Evolutionary conservation across 2,329 filamentous ascomycete species (phyloP).

Genomic region (Clarireedia monteithiana): DNA sequence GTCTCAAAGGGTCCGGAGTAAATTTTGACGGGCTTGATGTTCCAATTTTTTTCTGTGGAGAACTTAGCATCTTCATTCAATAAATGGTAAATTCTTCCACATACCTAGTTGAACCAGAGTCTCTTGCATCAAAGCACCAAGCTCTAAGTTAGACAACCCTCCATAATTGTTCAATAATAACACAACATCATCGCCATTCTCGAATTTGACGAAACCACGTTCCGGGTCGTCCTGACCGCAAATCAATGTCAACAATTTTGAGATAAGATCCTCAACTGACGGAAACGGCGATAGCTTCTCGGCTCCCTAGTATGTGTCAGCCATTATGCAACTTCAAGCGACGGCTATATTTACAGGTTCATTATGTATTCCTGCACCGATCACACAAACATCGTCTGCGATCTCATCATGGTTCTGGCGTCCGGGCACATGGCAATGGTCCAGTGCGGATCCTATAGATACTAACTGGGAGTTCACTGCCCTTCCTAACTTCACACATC

Average conservation of each 20-base stretch:
- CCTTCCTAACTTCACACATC: constrained; percentile 22
- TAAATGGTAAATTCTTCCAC: not conserved
- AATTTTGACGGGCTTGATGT: constrained; percentile 38
- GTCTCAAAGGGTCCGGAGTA: constrained; percentile 43
- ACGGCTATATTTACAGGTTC: constrained; percentile 47
- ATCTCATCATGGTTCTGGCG: constrained; percentile 42
- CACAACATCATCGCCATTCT: constrained; percentile 37
- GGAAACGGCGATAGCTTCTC: not conserved
- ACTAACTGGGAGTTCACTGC: constrained; percentile 31
- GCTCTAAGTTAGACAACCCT: constrained; percentile 49
- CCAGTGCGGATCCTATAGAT: constrained; percentile 42
- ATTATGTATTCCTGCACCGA: constrained; percentile 62
- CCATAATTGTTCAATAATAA: constrained; percentile 53
- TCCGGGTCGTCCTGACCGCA: constrained; percentile 40
- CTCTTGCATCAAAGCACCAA: constrained; percentile 42
- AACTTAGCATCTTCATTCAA: too few relatives aligned
- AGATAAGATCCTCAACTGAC: not conserved
- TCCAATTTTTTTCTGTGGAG: not conserved
- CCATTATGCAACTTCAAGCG: constrained; percentile 29
- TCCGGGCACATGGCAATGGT: constrained; percentile 46
- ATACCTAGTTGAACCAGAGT: constrained; percentile 30
- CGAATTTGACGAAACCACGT: constrained; percentile 41
- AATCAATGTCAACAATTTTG: constrained; percentile 16
- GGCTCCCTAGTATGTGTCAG: not conserved
- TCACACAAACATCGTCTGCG: constrained; percentile 44